Evolutionary conservation across 192 early-diverging fungal species (phyloP), one percentile per base, ranked within the genome.

Genomic region (Tieghemiomyces parasiticus): DNA sequence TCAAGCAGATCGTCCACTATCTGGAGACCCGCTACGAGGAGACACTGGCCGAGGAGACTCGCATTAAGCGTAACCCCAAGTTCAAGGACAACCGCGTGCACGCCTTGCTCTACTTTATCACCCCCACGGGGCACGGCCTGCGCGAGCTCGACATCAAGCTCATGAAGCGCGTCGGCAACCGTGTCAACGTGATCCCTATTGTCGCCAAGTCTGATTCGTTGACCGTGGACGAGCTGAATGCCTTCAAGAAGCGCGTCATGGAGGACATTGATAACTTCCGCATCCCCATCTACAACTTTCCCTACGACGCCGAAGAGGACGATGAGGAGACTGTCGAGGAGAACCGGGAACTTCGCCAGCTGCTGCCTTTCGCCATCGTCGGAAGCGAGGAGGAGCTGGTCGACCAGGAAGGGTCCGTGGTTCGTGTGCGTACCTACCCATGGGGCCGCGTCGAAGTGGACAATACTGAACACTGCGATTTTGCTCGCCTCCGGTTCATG

Each of bases 251-350:
- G 68, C 80, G 85, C 72, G 78, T 97, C 59, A 96, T 97, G 93
- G 86, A 95, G 65, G 96, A 99, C 71, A 94, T 99, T 75, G 80
- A 84, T 19, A 79, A 88, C 68, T 91, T 93, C 74, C 81, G 88
- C 56, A 96, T 99, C 63, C 93, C 92, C 34, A 91, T 96, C 65
- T 99, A 94, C 76, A 91, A 89, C 74, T 99, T 99, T 76, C 96
- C 96, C 48, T 86, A 86, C 63, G 85, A 94, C 59, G 82, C 84
- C 25, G 94, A 99, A 59, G 93, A 95, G 63, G 95, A 95, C 67
- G 96, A 97, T 63, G 95, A 99, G 70, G 96, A 99, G 66, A 95
- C 90, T 1, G 81, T 91, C 49, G 96, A 99, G 70, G 94, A 99
- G 73, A 99, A 96, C 76, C 83, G 88, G 55, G 93, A 95, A 75